Evolutionary conservation across 2,329 filamentous ascomycete species (phyloP).

Genomic region (Fusarium sp.): DNA sequence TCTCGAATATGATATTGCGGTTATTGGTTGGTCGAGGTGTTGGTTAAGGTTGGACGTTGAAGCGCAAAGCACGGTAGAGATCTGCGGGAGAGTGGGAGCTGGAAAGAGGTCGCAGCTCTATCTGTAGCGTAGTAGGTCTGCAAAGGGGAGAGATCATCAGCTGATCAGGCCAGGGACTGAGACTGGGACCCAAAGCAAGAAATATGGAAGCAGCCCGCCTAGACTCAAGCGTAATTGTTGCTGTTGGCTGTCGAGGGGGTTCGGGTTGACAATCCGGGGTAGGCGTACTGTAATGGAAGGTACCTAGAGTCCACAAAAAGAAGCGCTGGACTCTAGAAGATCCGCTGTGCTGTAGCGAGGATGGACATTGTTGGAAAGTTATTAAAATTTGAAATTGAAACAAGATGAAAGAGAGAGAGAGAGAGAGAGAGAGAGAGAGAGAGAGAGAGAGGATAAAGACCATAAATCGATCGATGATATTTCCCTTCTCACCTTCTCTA

Average conservation of each 20-base stretch:
- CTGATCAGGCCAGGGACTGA: slow-evolving; percentile 45
- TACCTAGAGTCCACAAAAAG: slow-evolving; percentile 36
- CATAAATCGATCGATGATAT: slow-evolving; percentile 10
- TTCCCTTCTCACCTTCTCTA: neutral
- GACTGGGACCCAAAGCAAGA: slow-evolving; percentile 29
- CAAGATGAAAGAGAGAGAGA: neutral
- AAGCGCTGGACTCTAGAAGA: slow-evolving; percentile 26
- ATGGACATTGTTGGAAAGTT: slow-evolving; percentile 20
- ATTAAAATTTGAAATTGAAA: neutral
- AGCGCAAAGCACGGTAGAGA: slow-evolving; percentile 37
- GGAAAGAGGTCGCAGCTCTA: slow-evolving; percentile 45
- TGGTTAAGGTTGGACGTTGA: slow-evolving; percentile 17
- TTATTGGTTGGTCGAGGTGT: slow-evolving; percentile 7
- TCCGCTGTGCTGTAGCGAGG: slow-evolving; percentile 34
- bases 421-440: too few relatives aligned
- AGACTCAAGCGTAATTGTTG: slow-evolving; percentile 38
- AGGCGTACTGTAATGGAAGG: slow-evolving; percentile 29
- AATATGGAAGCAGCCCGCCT: slow-evolving; percentile 26
- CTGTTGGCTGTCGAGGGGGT: slow-evolving; percentile 40
- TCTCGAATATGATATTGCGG: neutral
- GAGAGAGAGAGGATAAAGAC: too few relatives aligned
- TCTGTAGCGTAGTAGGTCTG: slow-evolving; percentile 38
- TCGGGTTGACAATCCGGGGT: slow-evolving; percentile 48
- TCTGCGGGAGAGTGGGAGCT: slow-evolving; percentile 43
- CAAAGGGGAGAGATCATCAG: slow-evolving; percentile 51